phyloP scores from a whole-genome alignment of 441 rosid genomes.

The Eruca vesicaria region DNA sequence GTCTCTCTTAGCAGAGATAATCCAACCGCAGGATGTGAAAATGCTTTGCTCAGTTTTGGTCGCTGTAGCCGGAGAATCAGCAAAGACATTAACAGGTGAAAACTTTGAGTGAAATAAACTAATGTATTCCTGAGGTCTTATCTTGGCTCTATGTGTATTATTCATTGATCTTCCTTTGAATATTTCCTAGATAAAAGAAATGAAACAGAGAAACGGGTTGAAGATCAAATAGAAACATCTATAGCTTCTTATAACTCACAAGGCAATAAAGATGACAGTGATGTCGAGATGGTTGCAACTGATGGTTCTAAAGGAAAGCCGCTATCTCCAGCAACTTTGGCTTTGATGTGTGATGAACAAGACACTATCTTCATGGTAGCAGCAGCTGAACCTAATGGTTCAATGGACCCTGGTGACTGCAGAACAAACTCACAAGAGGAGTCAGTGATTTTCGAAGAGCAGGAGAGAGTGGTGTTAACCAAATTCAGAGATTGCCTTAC shows the following conservation, averaged over 20 bases:
- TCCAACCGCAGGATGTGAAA: constrained; percentile 86
- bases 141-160: not conserved
- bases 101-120: not conserved
- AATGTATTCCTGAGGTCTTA: constrained; percentile 4
- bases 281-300: constrained; percentile 41
- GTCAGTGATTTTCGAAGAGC: constrained; percentile 73
- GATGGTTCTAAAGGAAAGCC: constrained; percentile 71
- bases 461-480: constrained; percentile 77
- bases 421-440: constrained; percentile 54
- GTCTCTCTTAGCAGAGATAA: constrained; percentile 93
- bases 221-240: constrained; percentile 50
- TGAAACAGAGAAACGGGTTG: constrained; percentile 40
- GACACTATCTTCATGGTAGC: constrained; percentile 50
- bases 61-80: constrained; percentile 72
- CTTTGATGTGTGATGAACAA: constrained; percentile 77
- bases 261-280: constrained; percentile 42
- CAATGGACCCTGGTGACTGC: constrained; percentile 45
- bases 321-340: constrained; percentile 97
- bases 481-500: constrained; percentile 87
- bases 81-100: constrained; percentile 76
- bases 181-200: constrained; percentile 52
- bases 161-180: constrained; percentile 9
- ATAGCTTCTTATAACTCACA: constrained; percentile 57
- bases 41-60: constrained; percentile 98
- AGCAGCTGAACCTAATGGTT: constrained; percentile 62